phyloP scores from a whole-genome alignment of 2,329 filamentous ascomycete species.

The Monilinia vaccinii-corymbosi region DNA sequence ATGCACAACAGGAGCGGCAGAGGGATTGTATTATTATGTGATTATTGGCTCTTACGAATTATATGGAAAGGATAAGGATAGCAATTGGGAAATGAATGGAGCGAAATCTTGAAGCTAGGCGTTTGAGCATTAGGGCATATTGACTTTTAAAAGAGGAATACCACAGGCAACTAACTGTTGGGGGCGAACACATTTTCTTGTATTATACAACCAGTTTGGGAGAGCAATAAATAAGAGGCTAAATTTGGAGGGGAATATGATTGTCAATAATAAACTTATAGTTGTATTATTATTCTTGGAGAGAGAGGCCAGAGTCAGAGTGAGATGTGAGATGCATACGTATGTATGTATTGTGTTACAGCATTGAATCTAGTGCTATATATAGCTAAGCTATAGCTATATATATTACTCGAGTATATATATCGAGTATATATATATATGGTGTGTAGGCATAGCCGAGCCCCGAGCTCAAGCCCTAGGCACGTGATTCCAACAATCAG shows the following conservation, averaged over 20 bases:
- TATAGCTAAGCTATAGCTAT: too few relatives aligned
- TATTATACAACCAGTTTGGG: neutral
- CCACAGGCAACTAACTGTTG: neutral
- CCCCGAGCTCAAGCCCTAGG: too few relatives aligned
- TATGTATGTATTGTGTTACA: too few relatives aligned
- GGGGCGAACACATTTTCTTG: neutral
- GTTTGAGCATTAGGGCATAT: neutral
- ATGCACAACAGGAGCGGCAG: constrained; percentile 11
- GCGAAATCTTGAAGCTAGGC: neutral
- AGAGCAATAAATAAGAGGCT: neutral
- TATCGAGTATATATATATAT: too few relatives aligned
- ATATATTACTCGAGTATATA: too few relatives aligned
- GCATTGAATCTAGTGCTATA: too few relatives aligned
- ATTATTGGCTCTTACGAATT: neutral
- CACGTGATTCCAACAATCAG: too few relatives aligned
- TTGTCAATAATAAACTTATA: neutral
- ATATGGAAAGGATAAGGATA: neutral
- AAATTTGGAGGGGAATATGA: neutral
- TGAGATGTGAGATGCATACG: too few relatives aligned
- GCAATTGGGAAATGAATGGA: neutral
- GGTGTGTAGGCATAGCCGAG: too few relatives aligned
- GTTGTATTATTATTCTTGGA: too few relatives aligned
- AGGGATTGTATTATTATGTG: constrained; percentile 26
- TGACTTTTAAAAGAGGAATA: neutral
- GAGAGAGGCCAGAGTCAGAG: too few relatives aligned